Conservation (phyloP, 768 basidiomycete genomes). For the Russula earlei region DNA sequence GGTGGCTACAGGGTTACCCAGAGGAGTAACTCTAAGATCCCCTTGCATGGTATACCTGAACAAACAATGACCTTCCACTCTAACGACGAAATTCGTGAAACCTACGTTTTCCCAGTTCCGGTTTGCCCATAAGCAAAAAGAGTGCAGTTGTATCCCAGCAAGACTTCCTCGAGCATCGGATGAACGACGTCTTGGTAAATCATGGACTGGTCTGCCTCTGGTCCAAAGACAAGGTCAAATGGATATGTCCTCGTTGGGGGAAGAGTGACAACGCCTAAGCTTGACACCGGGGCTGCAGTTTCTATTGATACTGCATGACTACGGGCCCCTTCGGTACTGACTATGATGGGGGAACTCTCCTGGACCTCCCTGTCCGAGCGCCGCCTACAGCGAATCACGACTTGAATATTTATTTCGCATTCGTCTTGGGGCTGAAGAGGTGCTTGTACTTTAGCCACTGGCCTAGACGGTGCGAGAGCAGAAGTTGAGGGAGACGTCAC, state of each 20-base stretch:
- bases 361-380: slow-evolving; percentile 80
- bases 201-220: slow-evolving; percentile 91
- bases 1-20: slow-evolving; percentile 79
- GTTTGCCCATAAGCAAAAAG: slow-evolving; percentile 98
- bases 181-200: slow-evolving; percentile 90
- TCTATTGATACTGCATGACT: slow-evolving; percentile 74
- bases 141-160: slow-evolving; percentile 93
- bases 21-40: slow-evolving; percentile 69
- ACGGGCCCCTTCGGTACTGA: slow-evolving; percentile 66
- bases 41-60: slow-evolving; percentile 94
- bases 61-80: background rate
- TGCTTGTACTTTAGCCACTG: slow-evolving; percentile 20
- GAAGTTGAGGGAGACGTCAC: background rate
- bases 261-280: slow-evolving; percentile 63
- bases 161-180: slow-evolving; percentile 89
- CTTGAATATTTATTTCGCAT: slow-evolving; percentile 80
- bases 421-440: slow-evolving; percentile 27
- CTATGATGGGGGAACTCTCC: slow-evolving; percentile 82
- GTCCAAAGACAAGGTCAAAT: slow-evolving; percentile 93
- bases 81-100: slow-evolving; percentile 2
- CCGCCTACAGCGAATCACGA: slow-evolving; percentile 82
- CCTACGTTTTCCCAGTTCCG: slow-evolving; percentile 96
- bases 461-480: background rate
- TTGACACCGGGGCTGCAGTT: slow-evolving; percentile 57
- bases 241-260: slow-evolving; percentile 80